Conservation (phyloP, 1,139 yeast genomes). For the Spathaspora sp. region DNA sequence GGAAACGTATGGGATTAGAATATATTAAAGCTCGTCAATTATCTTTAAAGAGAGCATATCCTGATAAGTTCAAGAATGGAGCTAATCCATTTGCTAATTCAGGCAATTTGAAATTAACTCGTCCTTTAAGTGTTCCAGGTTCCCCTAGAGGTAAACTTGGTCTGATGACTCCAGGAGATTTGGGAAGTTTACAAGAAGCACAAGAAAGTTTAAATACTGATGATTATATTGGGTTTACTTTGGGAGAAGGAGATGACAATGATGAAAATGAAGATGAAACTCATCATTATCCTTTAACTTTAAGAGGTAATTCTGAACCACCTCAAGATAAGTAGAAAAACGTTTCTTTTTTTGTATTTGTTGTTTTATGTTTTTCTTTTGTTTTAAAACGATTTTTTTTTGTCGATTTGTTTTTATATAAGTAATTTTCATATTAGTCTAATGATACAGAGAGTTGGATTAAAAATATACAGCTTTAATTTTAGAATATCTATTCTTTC, state of each 20-base stretch:
- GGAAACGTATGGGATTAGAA: conserved; percentile 98
- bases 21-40: conserved; percentile 93
- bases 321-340: conserved; percentile 19
- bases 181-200: conserved; percentile 94
- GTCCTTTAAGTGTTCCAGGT: conserved; percentile 95
- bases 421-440: conserved; percentile 1
- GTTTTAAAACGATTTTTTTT: background rate
- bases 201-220: conserved; percentile 70
- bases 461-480: conserved; percentile 1
- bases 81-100: conserved; percentile 60
- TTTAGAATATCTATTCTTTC: background rate
- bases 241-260: conserved; percentile 56
- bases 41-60: conserved; percentile 90
- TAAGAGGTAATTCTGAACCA: conserved; percentile 46
- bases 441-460: background rate
- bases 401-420: conserved; percentile 1
- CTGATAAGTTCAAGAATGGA: conserved; percentile 70
- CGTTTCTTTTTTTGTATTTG: background rate
- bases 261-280: conserved; percentile 37
- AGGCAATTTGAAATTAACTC: conserved; percentile 67
- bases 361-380: background rate
- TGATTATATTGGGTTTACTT: conserved; percentile 77
- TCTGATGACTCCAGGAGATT: conserved; percentile 94
- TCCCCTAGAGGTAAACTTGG: conserved; percentile 72
- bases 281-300: conserved; percentile 41